A percentile compares a stretch with the other conserved stretches of the same genome.
These are phyloP conservation scores for Solanum lignicaule DNA, from an alignment of 257 asterid species.

Conservation along the genomic window DNA sequence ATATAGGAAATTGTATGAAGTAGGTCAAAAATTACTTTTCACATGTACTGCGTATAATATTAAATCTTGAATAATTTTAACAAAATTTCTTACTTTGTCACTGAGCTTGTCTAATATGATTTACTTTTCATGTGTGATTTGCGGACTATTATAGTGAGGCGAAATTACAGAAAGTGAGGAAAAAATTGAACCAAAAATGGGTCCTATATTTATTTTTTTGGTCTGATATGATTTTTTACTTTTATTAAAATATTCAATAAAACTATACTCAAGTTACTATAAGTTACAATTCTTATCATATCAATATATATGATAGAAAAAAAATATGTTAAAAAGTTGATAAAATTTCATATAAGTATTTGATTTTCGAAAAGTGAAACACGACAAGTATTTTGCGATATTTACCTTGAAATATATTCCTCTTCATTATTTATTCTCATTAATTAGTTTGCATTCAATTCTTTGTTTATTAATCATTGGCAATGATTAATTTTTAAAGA, in stretches of 20 bases:
- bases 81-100: neutral
- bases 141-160: rapidly evolving
- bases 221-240: neutral
- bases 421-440: neutral
- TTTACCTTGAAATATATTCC: neutral
- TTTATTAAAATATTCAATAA: neutral
- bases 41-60: too few species aligned
- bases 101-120: neutral
- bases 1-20: too few species aligned
- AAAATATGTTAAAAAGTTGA: neutral
- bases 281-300: neutral
- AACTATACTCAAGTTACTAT: too few species aligned
- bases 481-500: too few species aligned
- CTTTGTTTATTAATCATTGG: neutral
- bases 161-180: neutral
- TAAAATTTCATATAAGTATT: neutral
- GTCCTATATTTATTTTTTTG: neutral
- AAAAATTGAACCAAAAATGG: neutral
- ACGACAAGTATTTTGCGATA: neutral
- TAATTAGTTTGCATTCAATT: neutral
- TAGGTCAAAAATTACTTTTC: neutral
- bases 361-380: neutral
- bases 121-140: rapidly evolving
- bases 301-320: neutral
- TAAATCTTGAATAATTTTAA: too few species aligned